Evolutionary conservation across 768 basidiomycete genomes (phyloP), one percentile per base, ranked within the genome.

Genomic region (Myochromella boudieri): DNA sequence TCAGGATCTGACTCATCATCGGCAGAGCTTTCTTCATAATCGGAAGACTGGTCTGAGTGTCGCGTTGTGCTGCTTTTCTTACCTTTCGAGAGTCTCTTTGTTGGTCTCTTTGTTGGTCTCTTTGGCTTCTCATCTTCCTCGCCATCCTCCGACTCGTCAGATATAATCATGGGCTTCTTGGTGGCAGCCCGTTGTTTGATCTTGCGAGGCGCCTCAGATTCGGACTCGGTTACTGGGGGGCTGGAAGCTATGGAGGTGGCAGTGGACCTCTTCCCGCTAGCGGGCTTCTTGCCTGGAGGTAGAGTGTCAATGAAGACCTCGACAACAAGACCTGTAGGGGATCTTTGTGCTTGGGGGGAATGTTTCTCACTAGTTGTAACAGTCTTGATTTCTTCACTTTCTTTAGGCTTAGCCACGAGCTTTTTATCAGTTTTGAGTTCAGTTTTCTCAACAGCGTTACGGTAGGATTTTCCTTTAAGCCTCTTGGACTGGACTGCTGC

Each of bases 401-500:
- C 28, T 44, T 47, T 36, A 24, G 51, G 22, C 26, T 47, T 40
- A n/a, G 15, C 31, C 4, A n/a, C n/a, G n/a, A n/a, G n/a, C n/a
- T n/a, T n/a, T n/a, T n/a, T n/a, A n/a, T 38, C 47, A 9, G 55
- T 44, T 33, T 51, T 60, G 1, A 58, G 58, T 51, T 70, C 60
- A 26, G 63, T 61, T 53, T 72, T 74, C 25, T 71, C 75, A 1
- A 66, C 76, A 21, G 81, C 82, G 3, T 84, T 77, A 25, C 84
- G 80, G 61, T 91, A 91, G 2, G 76, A 70, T 60, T 82, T 85
- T 29, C 91, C 91, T 60, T 82, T 87, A 38, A 91, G 69, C 31
- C 91, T 78, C 60, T 91, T 92, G 15, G 81, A 69, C 64, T 47
- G 75, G 60, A 44, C 71, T 55, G 56, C 72, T 54, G 71, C 68